phyloP scores from a whole-genome alignment of 2,329 filamentous ascomycete species.

The Cryphonectria radicalis region DNA sequence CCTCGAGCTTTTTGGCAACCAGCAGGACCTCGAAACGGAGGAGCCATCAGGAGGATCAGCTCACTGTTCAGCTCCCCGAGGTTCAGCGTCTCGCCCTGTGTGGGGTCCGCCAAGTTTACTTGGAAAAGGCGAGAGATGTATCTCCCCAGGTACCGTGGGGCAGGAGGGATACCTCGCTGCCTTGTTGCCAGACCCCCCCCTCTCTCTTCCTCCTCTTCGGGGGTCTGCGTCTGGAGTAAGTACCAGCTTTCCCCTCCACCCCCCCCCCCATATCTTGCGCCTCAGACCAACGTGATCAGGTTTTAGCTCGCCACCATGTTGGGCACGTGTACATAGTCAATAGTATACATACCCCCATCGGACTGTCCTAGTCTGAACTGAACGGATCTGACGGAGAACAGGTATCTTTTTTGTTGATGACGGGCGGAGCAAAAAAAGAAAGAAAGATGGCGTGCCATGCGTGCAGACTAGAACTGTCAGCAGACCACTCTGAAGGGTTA shows the following conservation, averaged over 20 bases:
- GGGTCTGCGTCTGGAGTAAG: not conserved
- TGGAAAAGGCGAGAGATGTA: not conserved
- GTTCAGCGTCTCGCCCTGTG: constrained; percentile 3
- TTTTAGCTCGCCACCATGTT: not conserved
- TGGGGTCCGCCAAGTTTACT: not conserved
- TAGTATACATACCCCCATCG: not conserved
- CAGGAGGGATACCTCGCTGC: not conserved
- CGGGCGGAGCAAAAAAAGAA: not conserved
- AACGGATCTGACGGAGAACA: not conserved
- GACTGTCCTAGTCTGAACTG: not conserved
- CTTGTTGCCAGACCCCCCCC: not conserved
- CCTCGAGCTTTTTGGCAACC: not conserved
- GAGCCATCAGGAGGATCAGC: constrained; percentile 1
- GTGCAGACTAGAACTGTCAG: not conserved
- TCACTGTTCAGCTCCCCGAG: not conserved
- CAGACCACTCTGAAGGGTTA: constrained; percentile 1
- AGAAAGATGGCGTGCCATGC: not conserved
- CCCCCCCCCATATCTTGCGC: not conserved
- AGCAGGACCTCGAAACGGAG: not conserved
- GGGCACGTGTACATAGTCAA: not conserved
- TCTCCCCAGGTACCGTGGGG: not conserved
- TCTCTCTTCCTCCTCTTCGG: too few relatives aligned
- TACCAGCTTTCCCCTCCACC: not conserved
- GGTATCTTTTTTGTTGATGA: not conserved
- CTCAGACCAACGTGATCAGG: not conserved